Evolutionary conservation across 1,139 yeast genomes (phyloP), one percentile per base, ranked within the genome.

Genomic region (Casaregolazyma suthepensis): DNA sequence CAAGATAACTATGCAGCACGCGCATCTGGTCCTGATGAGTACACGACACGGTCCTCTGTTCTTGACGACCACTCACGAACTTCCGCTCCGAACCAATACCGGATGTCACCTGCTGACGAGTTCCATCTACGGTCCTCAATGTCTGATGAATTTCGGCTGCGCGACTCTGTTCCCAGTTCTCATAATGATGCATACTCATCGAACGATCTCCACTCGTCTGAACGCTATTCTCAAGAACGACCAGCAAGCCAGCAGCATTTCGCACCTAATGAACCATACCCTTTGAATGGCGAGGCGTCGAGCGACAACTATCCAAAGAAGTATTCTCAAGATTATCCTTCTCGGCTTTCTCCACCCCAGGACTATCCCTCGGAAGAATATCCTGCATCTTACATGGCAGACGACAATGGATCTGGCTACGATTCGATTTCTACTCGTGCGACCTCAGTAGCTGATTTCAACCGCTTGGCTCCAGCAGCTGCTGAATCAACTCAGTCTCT

Each of bases 391-490:
- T 47, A 29, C 4, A 40, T 29, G 15, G 40, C 40, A 13, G 40
- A 35, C 17, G 40, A 35, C 17, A 35, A 35, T 38, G 35, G 37
- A 12, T 47, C 50, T 54, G 5, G 46, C 50, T 45, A 58, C 45
- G 42, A 45, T 43, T 40, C 56, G 51, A 46, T 59, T 52, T 45
- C 54, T 54, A 48, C 55, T 15, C 35, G 46, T 50, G 49, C 52
- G 40, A 35, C 52, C 40, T 49, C 51, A 4, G 22, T 51, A 15
- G 35, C 52, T 6, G 56, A 52, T 20, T 45, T 48, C 15, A 26
- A 35, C 13, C 40, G 40, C 2, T n/a, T 35, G 40, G 7, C 40
- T 15, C 15, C 15, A 15, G 40, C 40, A 5, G 40, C 37, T 10
- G 13, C 17, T 15, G 40, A 35, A 7, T 35, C 40, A 3, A 35